Conservation (phyloP, 805 yeast genomes). For the Sugiyamaella marilandica region DNA sequence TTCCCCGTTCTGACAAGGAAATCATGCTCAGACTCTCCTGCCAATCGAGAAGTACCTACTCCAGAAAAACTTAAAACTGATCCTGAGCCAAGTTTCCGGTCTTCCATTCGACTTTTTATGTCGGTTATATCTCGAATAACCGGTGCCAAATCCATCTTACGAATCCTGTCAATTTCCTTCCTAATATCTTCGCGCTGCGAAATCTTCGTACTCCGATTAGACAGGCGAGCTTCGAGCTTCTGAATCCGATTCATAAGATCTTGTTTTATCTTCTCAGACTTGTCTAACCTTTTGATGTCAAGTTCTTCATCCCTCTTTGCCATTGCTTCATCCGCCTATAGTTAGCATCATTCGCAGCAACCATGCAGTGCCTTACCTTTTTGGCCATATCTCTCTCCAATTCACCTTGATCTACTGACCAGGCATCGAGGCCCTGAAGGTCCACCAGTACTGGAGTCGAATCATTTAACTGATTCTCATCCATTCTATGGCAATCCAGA, state of each 20-base stretch:
- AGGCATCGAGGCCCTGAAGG: conserved; percentile 16
- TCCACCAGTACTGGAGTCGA: conserved; percentile 3
- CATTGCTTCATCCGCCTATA: conserved; percentile 59
- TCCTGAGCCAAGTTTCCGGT: conserved; percentile 24
- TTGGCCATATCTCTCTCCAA: conserved; percentile 69
- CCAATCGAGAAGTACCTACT: conserved; percentile 35
- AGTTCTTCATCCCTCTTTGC: conserved; percentile 60
- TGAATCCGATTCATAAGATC: conserved; percentile 43
- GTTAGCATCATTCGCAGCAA: not conserved
- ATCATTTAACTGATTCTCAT: not conserved
- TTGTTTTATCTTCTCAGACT: conserved; percentile 48
- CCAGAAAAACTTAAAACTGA: conserved; percentile 9
- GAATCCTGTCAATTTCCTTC: conserved; percentile 50
- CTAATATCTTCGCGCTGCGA: conserved; percentile 54
- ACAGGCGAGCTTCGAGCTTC: conserved; percentile 45
- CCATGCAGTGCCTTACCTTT: conserved; percentile 21
- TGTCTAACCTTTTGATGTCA: conserved; percentile 71
- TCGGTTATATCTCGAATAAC: conserved; percentile 61
- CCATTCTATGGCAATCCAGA: not conserved
- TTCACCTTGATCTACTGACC: conserved; percentile 68
- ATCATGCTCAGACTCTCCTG: conserved; percentile 77
- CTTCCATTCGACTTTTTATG: conserved; percentile 44
- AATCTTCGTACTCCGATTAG: conserved; percentile 54
- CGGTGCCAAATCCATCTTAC: conserved; percentile 47
- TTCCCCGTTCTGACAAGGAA: conserved; percentile 83